These are phyloP conservation scores for Tulasnella sp. DNA, from an alignment of 768 basidiomycete genomes.

Conservation along the genomic window DNA sequence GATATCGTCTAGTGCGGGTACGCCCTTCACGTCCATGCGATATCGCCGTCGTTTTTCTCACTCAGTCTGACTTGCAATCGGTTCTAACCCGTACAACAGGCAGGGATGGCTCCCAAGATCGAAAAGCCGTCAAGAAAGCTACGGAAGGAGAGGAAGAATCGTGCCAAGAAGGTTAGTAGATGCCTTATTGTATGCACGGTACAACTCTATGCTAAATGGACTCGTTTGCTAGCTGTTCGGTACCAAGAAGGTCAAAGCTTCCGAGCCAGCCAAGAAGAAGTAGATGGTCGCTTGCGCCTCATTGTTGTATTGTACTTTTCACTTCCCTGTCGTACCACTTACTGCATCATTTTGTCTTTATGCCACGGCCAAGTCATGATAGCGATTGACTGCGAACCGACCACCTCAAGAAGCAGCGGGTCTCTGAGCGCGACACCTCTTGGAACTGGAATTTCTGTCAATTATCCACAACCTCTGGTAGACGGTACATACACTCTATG, in stretches of 20 bases:
- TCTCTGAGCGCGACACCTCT: too few species aligned
- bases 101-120: conserved; percentile 61
- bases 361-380: too few species aligned
- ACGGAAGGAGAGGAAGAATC: conserved; percentile 99
- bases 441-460: too few species aligned
- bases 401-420: too few species aligned
- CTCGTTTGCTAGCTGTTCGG: conserved; percentile 63
- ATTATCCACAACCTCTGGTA: too few species aligned
- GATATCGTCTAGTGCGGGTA: conserved; percentile 88
- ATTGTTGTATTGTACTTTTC: too few species aligned
- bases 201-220: conserved; percentile 17
- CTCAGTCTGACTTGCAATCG: neutral
- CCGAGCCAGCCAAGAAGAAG: conserved; percentile 75
- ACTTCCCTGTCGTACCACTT: too few species aligned
- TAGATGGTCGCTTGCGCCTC: neutral
- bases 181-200: neutral
- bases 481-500: too few species aligned
- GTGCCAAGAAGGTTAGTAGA: conserved; percentile 85
- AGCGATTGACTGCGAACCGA: too few species aligned
- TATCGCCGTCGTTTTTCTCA: neutral
- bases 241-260: conserved; percentile 89
- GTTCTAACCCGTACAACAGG: too few species aligned
- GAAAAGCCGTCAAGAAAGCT: conserved; percentile 92
- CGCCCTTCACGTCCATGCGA: neutral
- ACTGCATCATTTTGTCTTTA: too few species aligned